Conservation (phyloP, 2,329 filamentous ascomycete species). For the Elsinoe arachidis region DNA sequence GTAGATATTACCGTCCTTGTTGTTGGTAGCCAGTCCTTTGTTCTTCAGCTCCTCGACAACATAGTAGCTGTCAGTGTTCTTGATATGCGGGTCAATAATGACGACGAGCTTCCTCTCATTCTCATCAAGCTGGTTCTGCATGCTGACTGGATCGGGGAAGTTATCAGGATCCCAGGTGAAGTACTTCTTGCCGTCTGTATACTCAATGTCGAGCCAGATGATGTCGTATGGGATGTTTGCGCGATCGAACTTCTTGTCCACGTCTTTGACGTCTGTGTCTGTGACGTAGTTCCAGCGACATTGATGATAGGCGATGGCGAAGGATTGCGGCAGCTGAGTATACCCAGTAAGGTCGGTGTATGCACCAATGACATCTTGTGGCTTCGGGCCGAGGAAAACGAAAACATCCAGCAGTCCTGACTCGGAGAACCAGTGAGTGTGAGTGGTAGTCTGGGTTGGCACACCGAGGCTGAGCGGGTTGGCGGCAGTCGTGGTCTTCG, state of each 20-base stretch:
- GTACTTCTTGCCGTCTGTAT: constrained; percentile 94
- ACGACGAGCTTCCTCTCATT: constrained; percentile 84
- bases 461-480: constrained; percentile 72
- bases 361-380: constrained; percentile 68
- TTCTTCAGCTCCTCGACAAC: constrained; percentile 74
- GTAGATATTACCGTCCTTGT: constrained; percentile 81
- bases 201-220: constrained; percentile 98
- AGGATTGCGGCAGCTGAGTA: constrained; percentile 84
- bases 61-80: constrained; percentile 71
- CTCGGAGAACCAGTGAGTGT: constrained; percentile 97
- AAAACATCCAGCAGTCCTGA: constrained; percentile 84
- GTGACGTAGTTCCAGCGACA: constrained; percentile 99
- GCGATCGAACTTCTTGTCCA: constrained; percentile 94
- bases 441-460: constrained; percentile 61
- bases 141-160: constrained; percentile 75
- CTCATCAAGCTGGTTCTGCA: constrained; percentile 79
- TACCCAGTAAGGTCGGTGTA: constrained; percentile 89
- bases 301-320: constrained; percentile 89
- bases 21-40: constrained; percentile 73
- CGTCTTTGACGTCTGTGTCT: constrained; percentile 92
- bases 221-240: constrained; percentile 94
- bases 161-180: constrained; percentile 93
- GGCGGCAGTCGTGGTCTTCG: constrained; percentile 62
- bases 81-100: constrained; percentile 97
- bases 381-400: constrained; percentile 82